These are phyloP conservation scores for Penicillium aurantiogriseum DNA, from an alignment of 2,329 filamentous ascomycete genomes.

Conservation along the genomic window DNA sequence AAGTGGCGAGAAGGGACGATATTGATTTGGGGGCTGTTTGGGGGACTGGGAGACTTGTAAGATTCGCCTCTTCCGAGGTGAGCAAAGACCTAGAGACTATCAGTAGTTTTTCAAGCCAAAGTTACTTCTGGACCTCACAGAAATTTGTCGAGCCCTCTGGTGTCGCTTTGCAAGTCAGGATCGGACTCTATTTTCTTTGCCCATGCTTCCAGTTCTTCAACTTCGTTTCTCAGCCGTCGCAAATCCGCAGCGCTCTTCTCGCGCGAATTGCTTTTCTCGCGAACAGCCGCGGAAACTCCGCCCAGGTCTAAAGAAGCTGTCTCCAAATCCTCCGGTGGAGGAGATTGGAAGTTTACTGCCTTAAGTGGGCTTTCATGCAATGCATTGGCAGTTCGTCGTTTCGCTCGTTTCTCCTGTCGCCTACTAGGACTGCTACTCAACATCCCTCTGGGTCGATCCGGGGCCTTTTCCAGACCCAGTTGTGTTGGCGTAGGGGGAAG, in stretches of 20 bases:
- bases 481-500: constrained; percentile 55
- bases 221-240: constrained; percentile 56
- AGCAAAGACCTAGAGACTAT: constrained; percentile 34
- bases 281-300: constrained; percentile 24
- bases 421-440: constrained; percentile 41
- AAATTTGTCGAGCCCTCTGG: constrained; percentile 35
- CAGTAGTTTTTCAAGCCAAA: constrained; percentile 10
- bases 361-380: constrained; percentile 34
- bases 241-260: constrained; percentile 58
- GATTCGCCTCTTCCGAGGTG: constrained; percentile 27
- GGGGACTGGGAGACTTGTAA: constrained; percentile 18
- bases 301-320: constrained; percentile 3
- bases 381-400: constrained; percentile 23
- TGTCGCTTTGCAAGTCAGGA: constrained; percentile 31
- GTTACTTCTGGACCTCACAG: constrained; percentile 29
- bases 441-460: constrained; percentile 31
- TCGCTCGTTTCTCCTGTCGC: constrained; percentile 29
- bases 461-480: constrained; percentile 38
- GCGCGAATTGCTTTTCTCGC: constrained; percentile 52
- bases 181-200: constrained; percentile 53
- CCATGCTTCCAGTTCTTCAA: constrained; percentile 58
- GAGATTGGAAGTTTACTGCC: constrained; percentile 17
- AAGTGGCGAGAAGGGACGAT: constrained; percentile 40
- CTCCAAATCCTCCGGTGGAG: constrained; percentile 17
- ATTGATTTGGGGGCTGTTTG: constrained; percentile 27